These are phyloP conservation scores for Pholiota conissans DNA, from an alignment of 768 basidiomycete species.

Conservation along the genomic window DNA sequence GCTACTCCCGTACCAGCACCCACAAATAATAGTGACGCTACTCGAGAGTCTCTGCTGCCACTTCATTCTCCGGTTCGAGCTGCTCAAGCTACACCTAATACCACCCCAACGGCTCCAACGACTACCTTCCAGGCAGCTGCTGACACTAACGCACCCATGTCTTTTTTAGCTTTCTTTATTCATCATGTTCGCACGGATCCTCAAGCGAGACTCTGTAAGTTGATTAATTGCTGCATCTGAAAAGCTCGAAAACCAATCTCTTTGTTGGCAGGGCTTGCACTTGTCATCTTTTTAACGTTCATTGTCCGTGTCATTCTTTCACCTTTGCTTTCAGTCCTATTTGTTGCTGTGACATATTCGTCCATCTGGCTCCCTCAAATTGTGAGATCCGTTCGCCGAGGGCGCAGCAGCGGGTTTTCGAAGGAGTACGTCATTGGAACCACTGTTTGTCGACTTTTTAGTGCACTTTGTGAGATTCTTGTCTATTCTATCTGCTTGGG, in stretches of 20 bases:
- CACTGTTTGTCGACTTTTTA: slow-evolving; percentile 66
- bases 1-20: slow-evolving; percentile 19
- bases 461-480: slow-evolving; percentile 67
- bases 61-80: slow-evolving; percentile 10
- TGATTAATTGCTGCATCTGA: background rate
- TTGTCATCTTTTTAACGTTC: slow-evolving; percentile 69
- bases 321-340: slow-evolving; percentile 62
- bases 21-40: slow-evolving; percentile 9
- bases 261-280: slow-evolving; percentile 52
- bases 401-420: slow-evolving; percentile 66
- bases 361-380: slow-evolving; percentile 89
- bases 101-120: slow-evolving; percentile 20
- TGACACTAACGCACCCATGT: slow-evolving; percentile 27
- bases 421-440: slow-evolving; percentile 77
- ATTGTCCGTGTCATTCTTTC: slow-evolving; percentile 75
- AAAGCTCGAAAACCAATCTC: slow-evolving; percentile 9
- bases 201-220: slow-evolving; percentile 70
- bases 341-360: slow-evolving; percentile 71
- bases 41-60: slow-evolving; percentile 13
- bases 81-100: slow-evolving; percentile 17
- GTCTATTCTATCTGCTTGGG: background rate
- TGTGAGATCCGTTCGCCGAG: slow-evolving; percentile 68
- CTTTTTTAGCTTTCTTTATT: slow-evolving; percentile 52
- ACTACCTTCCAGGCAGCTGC: slow-evolving; percentile 19
- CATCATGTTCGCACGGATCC: slow-evolving; percentile 67